Evolutionary conservation across 306 rosid genomes (phyloP).

Genomic region (Cucumis cinereus): DNA sequence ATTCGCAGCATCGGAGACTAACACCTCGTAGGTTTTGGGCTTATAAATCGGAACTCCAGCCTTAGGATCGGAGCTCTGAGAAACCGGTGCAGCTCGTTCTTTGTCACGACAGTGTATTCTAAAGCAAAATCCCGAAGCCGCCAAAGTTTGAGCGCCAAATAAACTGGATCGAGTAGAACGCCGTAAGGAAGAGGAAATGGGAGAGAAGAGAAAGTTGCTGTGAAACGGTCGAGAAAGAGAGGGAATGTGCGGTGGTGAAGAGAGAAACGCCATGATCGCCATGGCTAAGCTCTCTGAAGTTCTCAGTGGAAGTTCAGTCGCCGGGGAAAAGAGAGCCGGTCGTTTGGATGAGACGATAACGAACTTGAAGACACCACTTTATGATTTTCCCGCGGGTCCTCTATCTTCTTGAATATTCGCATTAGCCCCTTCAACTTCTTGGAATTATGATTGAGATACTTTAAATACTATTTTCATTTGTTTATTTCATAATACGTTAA

Average conservation of each 20-base stretch:
- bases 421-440: neutral
- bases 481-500: too few relatives aligned
- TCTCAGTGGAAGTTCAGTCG: neutral
- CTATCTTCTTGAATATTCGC: neutral
- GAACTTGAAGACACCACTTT: conserved; percentile 3
- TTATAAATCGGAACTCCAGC: conserved; percentile 70
- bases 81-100: conserved; percentile 21
- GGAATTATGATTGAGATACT: neutral
- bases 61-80: conserved; percentile 27
- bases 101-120: conserved; percentile 33
- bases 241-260: conserved; percentile 14
- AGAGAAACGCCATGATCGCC: conserved; percentile 25
- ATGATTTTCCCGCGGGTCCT: neutral
- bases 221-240: neutral
- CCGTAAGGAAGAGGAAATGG: conserved; percentile 8
- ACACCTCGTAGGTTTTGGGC: conserved; percentile 77
- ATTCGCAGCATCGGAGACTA: conserved; percentile 64
- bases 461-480: too few relatives aligned
- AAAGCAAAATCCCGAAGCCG: conserved; percentile 2
- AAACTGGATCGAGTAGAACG: neutral
- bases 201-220: neutral
- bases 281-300: conserved; percentile 3
- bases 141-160: conserved; percentile 3
- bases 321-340: neutral
- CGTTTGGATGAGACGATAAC: conserved; percentile 17